Evolutionary conservation across 2,329 filamentous ascomycete species (phyloP).

Genomic region (Colletotrichum liaoningense): DNA sequence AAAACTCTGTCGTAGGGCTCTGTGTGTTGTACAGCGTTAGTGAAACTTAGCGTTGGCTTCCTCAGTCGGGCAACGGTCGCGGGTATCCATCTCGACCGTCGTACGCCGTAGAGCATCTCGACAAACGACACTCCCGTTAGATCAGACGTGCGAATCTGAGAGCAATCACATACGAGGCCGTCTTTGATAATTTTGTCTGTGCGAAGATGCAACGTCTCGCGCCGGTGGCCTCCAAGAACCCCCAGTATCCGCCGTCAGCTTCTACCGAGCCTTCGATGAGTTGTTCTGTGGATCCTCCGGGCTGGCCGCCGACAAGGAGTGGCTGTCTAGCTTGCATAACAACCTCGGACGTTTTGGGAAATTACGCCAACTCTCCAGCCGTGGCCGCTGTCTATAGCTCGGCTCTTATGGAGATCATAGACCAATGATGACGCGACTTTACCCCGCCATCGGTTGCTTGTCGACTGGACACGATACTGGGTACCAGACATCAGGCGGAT

Average conservation of each 20-base stretch:
- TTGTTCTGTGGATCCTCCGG: slow-evolving; percentile 54
- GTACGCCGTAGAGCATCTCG: not conserved
- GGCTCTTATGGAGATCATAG: slow-evolving; percentile 50
- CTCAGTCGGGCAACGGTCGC: slow-evolving; percentile 20
- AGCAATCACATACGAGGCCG: slow-evolving; percentile 1
- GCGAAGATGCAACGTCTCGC: slow-evolving; percentile 21
- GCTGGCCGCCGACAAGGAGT: slow-evolving; percentile 42
- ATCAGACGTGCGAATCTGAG: slow-evolving; percentile 22
- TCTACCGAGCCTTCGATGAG: slow-evolving; percentile 50
- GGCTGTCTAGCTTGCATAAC: slow-evolving; percentile 53
- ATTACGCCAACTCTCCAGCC: slow-evolving; percentile 53
- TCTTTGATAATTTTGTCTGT: slow-evolving; percentile 29
- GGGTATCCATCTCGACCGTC: slow-evolving; percentile 15
- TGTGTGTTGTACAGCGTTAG: slow-evolving; percentile 16
- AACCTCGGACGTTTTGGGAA: slow-evolving; percentile 56
- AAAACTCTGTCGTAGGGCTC: slow-evolving; percentile 29
- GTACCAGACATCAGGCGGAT: slow-evolving; percentile 14
- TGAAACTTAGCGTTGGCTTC: slow-evolving; percentile 32
- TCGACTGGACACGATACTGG: slow-evolving; percentile 28
- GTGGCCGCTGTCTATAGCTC: slow-evolving; percentile 49
- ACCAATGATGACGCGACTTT: slow-evolving; percentile 45
- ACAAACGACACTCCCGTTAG: slow-evolving; percentile 13
- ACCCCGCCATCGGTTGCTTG: slow-evolving; percentile 36
- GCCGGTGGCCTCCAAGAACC: slow-evolving; percentile 28
- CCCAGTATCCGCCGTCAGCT: slow-evolving; percentile 29